Evolutionary conservation across 2,329 filamentous ascomycete genomes (phyloP).

Genomic region (Blumeria graminis): DNA sequence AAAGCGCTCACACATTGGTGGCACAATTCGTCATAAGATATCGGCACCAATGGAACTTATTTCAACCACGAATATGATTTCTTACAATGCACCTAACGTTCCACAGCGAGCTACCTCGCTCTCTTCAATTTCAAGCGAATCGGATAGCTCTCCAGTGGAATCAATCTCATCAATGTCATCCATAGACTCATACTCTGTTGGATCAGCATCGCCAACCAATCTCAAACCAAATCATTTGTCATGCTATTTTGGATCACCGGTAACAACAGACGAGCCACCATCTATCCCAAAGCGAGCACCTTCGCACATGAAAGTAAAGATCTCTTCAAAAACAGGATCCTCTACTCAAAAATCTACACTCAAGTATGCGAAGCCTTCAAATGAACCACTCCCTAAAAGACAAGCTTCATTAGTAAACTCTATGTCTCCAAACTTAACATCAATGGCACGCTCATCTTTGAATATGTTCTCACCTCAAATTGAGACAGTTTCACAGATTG

Average conservation of each 20-base stretch:
- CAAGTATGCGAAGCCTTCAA: conserved; percentile 36
- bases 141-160: conserved; percentile 32
- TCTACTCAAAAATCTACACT: conserved; percentile 26
- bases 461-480: conserved; percentile 13
- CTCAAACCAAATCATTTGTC: conserved; percentile 42
- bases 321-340: conserved; percentile 15
- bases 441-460: conserved; percentile 28
- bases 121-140: conserved; percentile 36
- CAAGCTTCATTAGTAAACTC: no score
- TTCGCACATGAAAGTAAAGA: conserved; percentile 72
- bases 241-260: conserved; percentile 29
- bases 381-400: conserved; percentile 25
- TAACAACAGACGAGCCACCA: conserved; percentile 24
- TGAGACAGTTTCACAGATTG: conserved; percentile 26
- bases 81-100: conserved; percentile 81
- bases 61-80: conserved; percentile 89
- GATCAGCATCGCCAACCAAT: conserved; percentile 21
- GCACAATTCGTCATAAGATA: conserved; percentile 36
- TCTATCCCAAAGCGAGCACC: conserved; percentile 53
- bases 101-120: conserved; percentile 9
- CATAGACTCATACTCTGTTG: conserved; percentile 20
- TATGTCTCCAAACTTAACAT: conserved; percentile 4
- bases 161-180: conserved; percentile 19
- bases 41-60: conserved; percentile 69
- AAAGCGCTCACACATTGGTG: conserved; percentile 10